Conservation (phyloP, 805 yeast genomes). For the Hanseniaspora clermontiae region DNA sequence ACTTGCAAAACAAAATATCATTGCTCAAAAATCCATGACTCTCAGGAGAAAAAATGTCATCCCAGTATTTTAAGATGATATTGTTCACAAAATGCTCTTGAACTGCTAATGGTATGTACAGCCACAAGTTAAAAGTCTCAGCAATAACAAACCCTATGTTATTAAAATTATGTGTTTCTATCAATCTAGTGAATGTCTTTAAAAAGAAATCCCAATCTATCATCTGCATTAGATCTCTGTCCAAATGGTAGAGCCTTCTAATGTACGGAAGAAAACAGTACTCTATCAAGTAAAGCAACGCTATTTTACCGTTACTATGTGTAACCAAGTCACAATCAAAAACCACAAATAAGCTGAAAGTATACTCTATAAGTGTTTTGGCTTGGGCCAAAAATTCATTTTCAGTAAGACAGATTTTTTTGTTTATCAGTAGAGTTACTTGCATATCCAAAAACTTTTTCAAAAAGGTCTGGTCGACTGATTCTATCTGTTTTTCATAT, state of each 20-base stretch:
- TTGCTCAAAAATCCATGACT: constrained; percentile 3
- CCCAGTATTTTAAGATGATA: constrained; percentile 1
- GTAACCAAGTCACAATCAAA: not conserved
- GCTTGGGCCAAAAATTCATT: not conserved
- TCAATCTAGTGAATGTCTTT: not conserved
- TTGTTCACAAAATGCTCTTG: not conserved
- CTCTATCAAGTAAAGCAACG: not conserved
- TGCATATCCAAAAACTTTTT: not conserved
- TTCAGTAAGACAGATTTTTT: not conserved
- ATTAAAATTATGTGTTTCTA: not conserved
- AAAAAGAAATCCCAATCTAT: not conserved
- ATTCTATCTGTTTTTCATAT: not conserved
- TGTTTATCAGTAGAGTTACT: not conserved
- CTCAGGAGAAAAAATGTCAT: not conserved
- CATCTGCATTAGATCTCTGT: not conserved
- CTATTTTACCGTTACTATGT: not conserved
- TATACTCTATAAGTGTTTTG: not conserved
- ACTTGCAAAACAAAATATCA: constrained; percentile 4
- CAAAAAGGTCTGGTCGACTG: not conserved
- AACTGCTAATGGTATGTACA: not conserved
- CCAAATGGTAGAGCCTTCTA: not conserved
- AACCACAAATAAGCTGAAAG: not conserved
- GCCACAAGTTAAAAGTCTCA: not conserved
- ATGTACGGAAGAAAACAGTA: not conserved
- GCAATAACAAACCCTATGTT: not conserved